Percentiles rank a stretch among this genome's conserved stretches.
Conservation (phyloP, 2,329 filamentous ascomycete species). For the Calonectria montana region DNA sequence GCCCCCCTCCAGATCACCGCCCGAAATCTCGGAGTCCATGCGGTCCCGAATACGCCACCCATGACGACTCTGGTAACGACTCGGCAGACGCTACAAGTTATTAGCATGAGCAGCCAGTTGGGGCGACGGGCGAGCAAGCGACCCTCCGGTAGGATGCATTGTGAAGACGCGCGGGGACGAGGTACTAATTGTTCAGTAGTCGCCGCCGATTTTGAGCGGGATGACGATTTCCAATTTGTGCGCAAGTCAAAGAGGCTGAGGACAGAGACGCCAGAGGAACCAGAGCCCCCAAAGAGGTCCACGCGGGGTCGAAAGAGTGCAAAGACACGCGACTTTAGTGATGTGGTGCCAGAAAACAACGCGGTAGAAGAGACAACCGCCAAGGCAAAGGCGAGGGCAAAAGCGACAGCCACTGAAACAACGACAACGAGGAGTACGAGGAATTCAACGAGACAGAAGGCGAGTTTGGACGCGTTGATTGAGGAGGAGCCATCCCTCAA, state of each 20-base stretch:
- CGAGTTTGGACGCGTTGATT: constrained; percentile 51
- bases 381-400: constrained; percentile 28
- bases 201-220: constrained; percentile 70
- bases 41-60: constrained; percentile 60
- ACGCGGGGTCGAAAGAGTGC: constrained; percentile 44
- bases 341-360: constrained; percentile 42
- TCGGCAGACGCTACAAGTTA: constrained; percentile 72
- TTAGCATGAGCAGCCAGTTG: constrained; percentile 76
- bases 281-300: constrained; percentile 57
- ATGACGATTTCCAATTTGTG: constrained; percentile 82
- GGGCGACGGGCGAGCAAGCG: constrained; percentile 73
- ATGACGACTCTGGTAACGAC: constrained; percentile 77
- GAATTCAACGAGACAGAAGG: constrained; percentile 53
- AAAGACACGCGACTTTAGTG: constrained; percentile 49
- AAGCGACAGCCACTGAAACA: constrained; percentile 28
- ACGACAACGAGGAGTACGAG: constrained; percentile 31
- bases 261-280: constrained; percentile 59
- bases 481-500: constrained; percentile 52
- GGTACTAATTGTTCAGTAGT: constrained; percentile 45
- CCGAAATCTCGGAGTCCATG: constrained; percentile 37
- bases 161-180: constrained; percentile 23
- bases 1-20: constrained; percentile 30
- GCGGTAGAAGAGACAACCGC: constrained; percentile 35
- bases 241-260: constrained; percentile 75
- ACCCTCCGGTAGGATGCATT: constrained; percentile 65